phyloP scores from a whole-genome alignment of 139 green algal species.

The Chlorella sp. region DNA sequence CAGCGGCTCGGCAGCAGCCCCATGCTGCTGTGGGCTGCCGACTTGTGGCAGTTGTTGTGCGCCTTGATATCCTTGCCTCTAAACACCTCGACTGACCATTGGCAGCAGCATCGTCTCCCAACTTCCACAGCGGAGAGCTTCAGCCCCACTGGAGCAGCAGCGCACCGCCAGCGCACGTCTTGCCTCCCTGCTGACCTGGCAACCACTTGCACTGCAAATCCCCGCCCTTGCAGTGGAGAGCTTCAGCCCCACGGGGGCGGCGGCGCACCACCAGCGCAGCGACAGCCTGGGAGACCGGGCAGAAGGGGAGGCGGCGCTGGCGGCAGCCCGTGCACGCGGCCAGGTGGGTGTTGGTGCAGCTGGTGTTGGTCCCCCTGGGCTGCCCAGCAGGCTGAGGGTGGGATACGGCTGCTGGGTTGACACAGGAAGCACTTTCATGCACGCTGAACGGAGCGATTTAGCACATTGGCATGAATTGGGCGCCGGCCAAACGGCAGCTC shows the following conservation, averaged over 20 bases:
- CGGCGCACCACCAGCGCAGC: slow-evolving; percentile 21
- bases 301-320: slow-evolving; percentile 26
- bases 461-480: too few relatives aligned
- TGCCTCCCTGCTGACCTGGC: too few relatives aligned
- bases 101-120: too few relatives aligned
- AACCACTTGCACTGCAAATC: neutral
- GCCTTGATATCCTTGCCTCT: too few relatives aligned
- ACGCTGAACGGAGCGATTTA: too few relatives aligned
- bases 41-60: neutral
- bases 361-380: too few relatives aligned
- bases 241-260: neutral
- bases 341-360: neutral
- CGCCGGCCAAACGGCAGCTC: too few relatives aligned
- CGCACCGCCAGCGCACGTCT: slow-evolving; percentile 22
- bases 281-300: slow-evolving; percentile 1
- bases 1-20: neutral
- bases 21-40: neutral
- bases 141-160: neutral
- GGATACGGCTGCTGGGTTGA: too few relatives aligned
- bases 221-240: neutral
- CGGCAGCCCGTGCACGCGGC: slow-evolving; percentile 9
- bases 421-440: too few relatives aligned
- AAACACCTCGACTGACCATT: too few relatives aligned
- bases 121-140: slow-evolving; percentile 7
- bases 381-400: too few relatives aligned